Evolutionary conservation across 305 asterid genomes (phyloP), one percentile per base, ranked within the genome.

Genomic region (Stenogyne calaminthoides): DNA sequence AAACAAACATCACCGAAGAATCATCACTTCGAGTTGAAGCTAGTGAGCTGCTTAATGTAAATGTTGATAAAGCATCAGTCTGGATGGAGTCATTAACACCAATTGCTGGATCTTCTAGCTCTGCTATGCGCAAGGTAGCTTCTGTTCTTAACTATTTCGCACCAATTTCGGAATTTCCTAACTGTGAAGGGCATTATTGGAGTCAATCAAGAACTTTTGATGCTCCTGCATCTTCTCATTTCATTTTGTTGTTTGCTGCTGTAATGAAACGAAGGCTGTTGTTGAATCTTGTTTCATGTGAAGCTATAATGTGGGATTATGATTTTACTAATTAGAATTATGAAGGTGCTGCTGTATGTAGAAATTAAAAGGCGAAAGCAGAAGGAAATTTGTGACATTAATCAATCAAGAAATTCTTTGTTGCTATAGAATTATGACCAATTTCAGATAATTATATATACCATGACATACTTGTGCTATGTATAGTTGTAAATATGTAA

Each of bases 61-160:
- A 68, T 64, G 42, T 40, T 20, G 89, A 80, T 73, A 87, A 80
- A 77, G 74, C 84, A 36, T 52, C 80, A 44, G 78, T 3, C 70
- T 76, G 77, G 80, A 69, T 83, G 85, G 88, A 81, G n/a, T 79
- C 85, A 0, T 59, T 77, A 19, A 54, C 75, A 42, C 78, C 71
- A 7, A 55, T 39, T 56, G 67, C 77, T 73, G 84, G 88, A 66
- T 67, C 86, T 42, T 64, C 84, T 42, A 74, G 70, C 78, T 62
- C 86, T 54, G 72, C 79, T 47, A 69, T 73, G 79, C 81, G 82
- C 52, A 86, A 84, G 95, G 96, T 90, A 82, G 63, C 39, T 16
- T 36, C 67, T 29, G 39, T 14, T 14, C 11, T n/a, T 4, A n/a
- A 14, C 40, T 14, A 7, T 29, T 27, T 29, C 9, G 22, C 74